Percentiles rank a stretch among this genome's conserved stretches.
Conservation (phyloP, 2,329 filamentous ascomycete genomes). For the Ophiostoma himal-ulmi region DNA sequence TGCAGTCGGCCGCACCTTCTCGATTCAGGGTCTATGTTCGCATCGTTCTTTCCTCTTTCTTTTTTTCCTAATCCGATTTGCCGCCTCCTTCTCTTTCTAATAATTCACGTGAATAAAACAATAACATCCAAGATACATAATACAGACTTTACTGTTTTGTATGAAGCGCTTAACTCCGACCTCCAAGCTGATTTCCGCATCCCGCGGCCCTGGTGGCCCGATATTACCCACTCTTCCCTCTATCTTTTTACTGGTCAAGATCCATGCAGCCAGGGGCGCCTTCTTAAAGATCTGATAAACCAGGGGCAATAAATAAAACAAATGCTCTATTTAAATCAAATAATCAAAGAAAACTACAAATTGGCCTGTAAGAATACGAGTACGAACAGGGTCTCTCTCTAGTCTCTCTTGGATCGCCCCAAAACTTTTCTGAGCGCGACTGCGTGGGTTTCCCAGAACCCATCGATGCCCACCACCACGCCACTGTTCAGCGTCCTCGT, state of each 20-base stretch:
- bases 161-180: constrained; percentile 13
- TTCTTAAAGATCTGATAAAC: constrained; percentile 15
- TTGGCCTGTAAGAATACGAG: constrained; percentile 17
- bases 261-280: constrained; percentile 5
- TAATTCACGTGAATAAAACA: too few species aligned
- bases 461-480: constrained; percentile 12
- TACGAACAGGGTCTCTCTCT: constrained; percentile 16
- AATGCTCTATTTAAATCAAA: background rate
- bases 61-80: background rate
- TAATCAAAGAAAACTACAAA: constrained; percentile 14
- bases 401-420: constrained; percentile 12
- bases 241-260: background rate
- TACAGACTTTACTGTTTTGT: too few species aligned
- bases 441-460: constrained; percentile 16
- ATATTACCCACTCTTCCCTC: background rate
- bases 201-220: background rate
- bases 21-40: background rate
- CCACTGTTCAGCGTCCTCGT: constrained; percentile 6
- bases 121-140: too few species aligned
- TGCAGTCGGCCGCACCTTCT: background rate
- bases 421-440: constrained; percentile 13
- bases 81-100: background rate
- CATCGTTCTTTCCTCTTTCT: background rate
- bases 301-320: constrained; percentile 9
- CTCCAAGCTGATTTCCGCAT: background rate